Evolutionary conservation across 805 yeast genomes (phyloP), one percentile per base, ranked within the genome.

Genomic region (Ogataea trehaloabstinens): DNA sequence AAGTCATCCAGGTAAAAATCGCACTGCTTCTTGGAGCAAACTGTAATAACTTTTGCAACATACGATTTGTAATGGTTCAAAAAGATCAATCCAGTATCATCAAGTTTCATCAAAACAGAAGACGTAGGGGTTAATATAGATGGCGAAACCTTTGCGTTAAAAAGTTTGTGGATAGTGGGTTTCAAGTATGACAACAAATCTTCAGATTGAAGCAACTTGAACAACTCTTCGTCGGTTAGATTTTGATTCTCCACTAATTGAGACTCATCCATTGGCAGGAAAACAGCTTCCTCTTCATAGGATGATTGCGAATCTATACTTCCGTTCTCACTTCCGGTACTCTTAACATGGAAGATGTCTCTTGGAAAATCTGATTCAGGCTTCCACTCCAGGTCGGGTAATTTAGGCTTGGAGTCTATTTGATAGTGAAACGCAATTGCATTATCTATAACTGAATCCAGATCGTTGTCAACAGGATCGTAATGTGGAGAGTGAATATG

Each of bases 1-100:
- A 77, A 74, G 30, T 73, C 71, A 24, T 71, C 71, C 11, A 68
- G 52, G 45, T 74, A 81, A 51, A 71, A 74, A 54, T 79, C 79
- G 16, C 68, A 64, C 28, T 67, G 67, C 28, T 66, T 63, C 0
- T 81, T 71, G 12, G 71, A 70, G 12, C 75, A 71, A 16, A 76
- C 67, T 4, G 56, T 41, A 20, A 56, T 46, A 13, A 70, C 63
- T 6, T 68, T 61, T 0, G 79, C 74, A 22, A 76, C 63, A 35
- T 65, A 65, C 22, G 72, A 63, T 22, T 72, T 63, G 52, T 76
- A 79, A 45, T 77, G 77, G 36, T 72, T 73, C 45, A 72, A 70
- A 22, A 76, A 66, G 21, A 63, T 53, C 6, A 58, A 48, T 0
- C 74, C 80, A 5, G 68, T 61, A 3, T 63, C 64, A 46, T 74